Conservation (phyloP, 139 green algal species). For the Coelastrella sp. region DNA sequence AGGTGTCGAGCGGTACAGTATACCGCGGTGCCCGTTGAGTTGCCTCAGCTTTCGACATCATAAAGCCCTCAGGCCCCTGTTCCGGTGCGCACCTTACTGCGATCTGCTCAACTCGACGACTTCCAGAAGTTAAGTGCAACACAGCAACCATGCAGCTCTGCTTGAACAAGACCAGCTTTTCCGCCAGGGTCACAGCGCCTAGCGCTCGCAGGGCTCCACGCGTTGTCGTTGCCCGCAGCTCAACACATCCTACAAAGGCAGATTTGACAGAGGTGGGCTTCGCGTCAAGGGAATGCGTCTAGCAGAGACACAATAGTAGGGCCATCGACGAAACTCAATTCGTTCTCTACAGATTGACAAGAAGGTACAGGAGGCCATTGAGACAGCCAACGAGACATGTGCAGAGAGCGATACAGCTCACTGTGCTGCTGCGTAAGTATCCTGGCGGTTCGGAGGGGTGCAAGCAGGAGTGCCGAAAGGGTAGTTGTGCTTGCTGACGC, state of each 20-base stretch:
- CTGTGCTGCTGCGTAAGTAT: slow-evolving; percentile 62
- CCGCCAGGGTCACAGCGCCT: background rate
- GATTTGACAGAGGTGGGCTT: background rate
- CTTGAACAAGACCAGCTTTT: slow-evolving; percentile 1
- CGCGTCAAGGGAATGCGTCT: background rate
- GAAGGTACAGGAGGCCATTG: slow-evolving; percentile 58
- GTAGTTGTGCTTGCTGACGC: background rate
- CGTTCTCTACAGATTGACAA: slow-evolving; percentile 19
- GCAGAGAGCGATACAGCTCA: slow-evolving; percentile 44
- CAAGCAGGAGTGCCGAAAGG: background rate
- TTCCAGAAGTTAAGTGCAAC: background rate
- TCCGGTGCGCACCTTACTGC: background rate
- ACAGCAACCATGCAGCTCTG: slow-evolving; percentile 16
- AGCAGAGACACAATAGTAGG: background rate
- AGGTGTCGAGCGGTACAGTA: background rate
- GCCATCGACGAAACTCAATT: background rate
- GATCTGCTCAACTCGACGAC: background rate
- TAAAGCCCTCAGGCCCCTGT: background rate
- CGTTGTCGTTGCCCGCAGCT: background rate
- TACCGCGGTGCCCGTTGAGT: background rate
- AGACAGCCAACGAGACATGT: slow-evolving; percentile 60
- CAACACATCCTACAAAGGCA: slow-evolving; percentile 5
- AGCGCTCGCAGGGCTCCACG: background rate
- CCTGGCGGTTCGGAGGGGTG: background rate
- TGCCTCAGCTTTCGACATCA: background rate